Conservation (phyloP, 495 filamentous ascomycete genomes). For the Trichoderma reesei region DNA sequence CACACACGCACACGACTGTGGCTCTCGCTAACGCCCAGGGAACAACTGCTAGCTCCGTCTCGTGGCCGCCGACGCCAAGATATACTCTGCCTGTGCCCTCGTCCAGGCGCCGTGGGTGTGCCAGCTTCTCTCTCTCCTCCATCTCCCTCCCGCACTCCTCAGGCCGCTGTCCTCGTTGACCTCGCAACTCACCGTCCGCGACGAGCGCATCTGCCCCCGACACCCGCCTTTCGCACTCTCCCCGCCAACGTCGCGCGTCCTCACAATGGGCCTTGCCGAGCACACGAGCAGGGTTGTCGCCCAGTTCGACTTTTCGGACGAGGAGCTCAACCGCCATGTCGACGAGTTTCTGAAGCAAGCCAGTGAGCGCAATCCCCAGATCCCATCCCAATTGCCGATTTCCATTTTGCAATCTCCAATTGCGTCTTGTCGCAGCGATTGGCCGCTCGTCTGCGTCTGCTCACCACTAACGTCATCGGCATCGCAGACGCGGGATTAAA, state of each 20-base stretch:
- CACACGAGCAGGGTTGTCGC: slow-evolving; percentile 69
- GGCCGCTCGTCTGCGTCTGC: not conserved
- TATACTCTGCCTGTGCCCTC: slow-evolving; percentile 12
- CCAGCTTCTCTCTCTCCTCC: slow-evolving; percentile 4
- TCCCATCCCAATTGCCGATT: too few species aligned
- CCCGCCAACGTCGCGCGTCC: slow-evolving; percentile 35
- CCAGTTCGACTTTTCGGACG: slow-evolving; percentile 77
- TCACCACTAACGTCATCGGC: slow-evolving; percentile 5
- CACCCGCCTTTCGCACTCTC: slow-evolving; percentile 37
- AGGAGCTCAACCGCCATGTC: slow-evolving; percentile 69
- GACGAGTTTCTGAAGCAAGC: slow-evolving; percentile 79
- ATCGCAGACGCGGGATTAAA: slow-evolving; percentile 63
- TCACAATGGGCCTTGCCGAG: slow-evolving; percentile 52
- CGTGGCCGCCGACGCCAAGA: slow-evolving; percentile 24
- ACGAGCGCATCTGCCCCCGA: slow-evolving; percentile 35
- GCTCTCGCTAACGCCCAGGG: not conserved
- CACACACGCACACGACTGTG: not conserved
- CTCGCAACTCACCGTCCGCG: slow-evolving; percentile 21
- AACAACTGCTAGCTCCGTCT: slow-evolving; percentile 20
- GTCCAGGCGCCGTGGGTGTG: slow-evolving; percentile 5
- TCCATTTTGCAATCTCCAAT: not conserved
- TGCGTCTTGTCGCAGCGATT: not conserved
- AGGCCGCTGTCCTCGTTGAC: slow-evolving; percentile 31
- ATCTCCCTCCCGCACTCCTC: slow-evolving; percentile 24
- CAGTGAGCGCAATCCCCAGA: slow-evolving; percentile 38